Conservation (phyloP, 164 flowering plant genomes). For the Tetracentron sinense region DNA sequence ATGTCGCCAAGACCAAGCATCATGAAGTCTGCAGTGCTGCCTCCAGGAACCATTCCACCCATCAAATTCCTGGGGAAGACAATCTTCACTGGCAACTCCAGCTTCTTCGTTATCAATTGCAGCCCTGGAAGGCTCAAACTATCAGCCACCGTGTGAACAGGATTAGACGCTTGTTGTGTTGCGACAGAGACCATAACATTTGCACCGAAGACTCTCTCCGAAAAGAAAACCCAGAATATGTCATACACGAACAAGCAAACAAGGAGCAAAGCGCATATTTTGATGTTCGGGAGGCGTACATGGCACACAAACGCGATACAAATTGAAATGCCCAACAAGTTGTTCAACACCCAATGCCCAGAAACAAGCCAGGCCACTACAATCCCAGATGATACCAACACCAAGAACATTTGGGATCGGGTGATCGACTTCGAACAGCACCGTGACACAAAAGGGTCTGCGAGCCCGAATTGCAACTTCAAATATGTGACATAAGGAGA, state of each 20-base stretch:
- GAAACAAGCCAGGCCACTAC: constrained; percentile 85
- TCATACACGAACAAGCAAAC: constrained; percentile 84
- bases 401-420: constrained; percentile 54
- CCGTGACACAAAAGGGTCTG: constrained; percentile 67
- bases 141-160: constrained; percentile 86
- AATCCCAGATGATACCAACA: constrained; percentile 38
- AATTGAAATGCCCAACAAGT: constrained; percentile 81
- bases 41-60: constrained; percentile 58
- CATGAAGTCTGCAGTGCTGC: constrained; percentile 64
- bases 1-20: constrained; percentile 99
- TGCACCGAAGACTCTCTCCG: constrained; percentile 92
- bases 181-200: constrained; percentile 98
- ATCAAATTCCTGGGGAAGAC: constrained; percentile 85
- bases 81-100: constrained; percentile 91
- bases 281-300: constrained; percentile 92
- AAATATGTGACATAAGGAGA: constrained; percentile 57
- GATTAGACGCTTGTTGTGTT: constrained; percentile 91
- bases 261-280: constrained; percentile 90
- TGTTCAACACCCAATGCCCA: constrained; percentile 91
- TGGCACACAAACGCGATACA: constrained; percentile 96
- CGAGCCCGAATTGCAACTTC: constrained; percentile 47
- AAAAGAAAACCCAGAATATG: constrained; percentile 96
- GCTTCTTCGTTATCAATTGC: constrained; percentile 79
- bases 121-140: constrained; percentile 91
- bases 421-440: constrained; percentile 84